These are phyloP conservation scores for Clitoria ternatea DNA, from an alignment of 306 rosid genomes.

Conservation along the genomic window DNA sequence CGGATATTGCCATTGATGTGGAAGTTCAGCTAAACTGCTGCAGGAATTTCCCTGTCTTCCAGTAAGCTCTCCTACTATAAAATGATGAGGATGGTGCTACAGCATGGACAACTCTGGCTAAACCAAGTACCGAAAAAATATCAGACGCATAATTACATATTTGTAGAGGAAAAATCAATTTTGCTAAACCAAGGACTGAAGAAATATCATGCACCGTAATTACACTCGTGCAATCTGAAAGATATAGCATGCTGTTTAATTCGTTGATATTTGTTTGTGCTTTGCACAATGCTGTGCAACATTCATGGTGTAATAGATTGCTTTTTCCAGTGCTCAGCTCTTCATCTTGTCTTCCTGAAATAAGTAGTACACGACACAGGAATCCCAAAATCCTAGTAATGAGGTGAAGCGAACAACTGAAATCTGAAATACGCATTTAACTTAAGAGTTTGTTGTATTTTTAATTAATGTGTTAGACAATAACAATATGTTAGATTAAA, in stretches of 20 bases:
- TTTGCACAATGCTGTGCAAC: not conserved
- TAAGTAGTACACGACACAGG: not conserved
- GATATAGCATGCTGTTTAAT: not conserved
- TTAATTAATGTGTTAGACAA: too few relatives aligned
- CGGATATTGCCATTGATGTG: not conserved
- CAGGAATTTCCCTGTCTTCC: not conserved
- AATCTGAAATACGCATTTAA: too few relatives aligned
- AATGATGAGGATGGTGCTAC: not conserved
- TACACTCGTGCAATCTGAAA: not conserved
- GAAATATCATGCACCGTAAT: not conserved
- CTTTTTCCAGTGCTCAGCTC: not conserved
- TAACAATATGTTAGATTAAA: too few relatives aligned
- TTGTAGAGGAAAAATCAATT: conserved; percentile 24
- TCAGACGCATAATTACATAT: too few relatives aligned
- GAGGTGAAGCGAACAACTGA: not conserved
- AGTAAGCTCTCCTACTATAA: not conserved
- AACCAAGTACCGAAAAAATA: too few relatives aligned
- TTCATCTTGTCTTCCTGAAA: not conserved
- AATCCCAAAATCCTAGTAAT: not conserved
- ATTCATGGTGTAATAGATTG: not conserved
- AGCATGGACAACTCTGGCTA: not conserved
- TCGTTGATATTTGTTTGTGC: not conserved
- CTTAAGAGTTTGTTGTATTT: too few relatives aligned
- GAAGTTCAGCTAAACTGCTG: conserved; percentile 10
- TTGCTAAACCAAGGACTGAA: not conserved